Base-by-base conservation (phyloP, 768 basidiomycete genomes). In the Rhizopogon roseolus region DNA sequence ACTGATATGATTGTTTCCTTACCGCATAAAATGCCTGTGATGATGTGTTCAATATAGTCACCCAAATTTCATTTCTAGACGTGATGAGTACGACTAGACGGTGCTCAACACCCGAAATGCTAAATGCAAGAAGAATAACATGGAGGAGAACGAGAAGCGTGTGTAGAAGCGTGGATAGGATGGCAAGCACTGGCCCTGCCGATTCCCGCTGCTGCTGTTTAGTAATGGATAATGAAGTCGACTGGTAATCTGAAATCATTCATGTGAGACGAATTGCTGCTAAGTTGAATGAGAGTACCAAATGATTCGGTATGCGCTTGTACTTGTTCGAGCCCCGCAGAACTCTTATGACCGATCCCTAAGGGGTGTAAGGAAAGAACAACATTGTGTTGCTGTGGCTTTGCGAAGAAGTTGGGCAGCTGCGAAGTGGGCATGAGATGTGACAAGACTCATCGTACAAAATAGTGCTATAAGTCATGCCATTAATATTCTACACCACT, bases 11-110 rank as follows among this genome's bases (percentile, higher is more conserved):
- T 14, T n/a, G 8, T 17, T 13, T n/a, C 14, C 53, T 28, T 32
- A 52, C 53, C 50, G 11, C 39, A 38, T 54, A 54, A 39, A 54
- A 54, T 5, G 53, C 34, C 39, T 54, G 53, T n/a, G 48, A 37
- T 29, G 44, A 37, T 4, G 29, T 8, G 16, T 49, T 52, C 27
- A 54, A 2, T n/a, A 25, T 49, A n/a, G 36, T 54, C 38, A 17
- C 39, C 38, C 48, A 36, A 3, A 39, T 36, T 9, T 32, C 36
- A 29, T 28, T 50, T 5, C 28, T 28, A 17, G 41, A 46, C 46
- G 41, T 41, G 6, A 50, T 38, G 11, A 25, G n/a, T 14, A 54
- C 27, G 50, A 50, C 46, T 4, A 54, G 6, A 11, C 27, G 50
- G 16, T 54, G 53, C 49, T 54, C 53, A 4, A 48, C 22, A 19